Conservation (phyloP, 2,329 filamentous ascomycete species). For the Colletotrichum gloeosporioides region DNA sequence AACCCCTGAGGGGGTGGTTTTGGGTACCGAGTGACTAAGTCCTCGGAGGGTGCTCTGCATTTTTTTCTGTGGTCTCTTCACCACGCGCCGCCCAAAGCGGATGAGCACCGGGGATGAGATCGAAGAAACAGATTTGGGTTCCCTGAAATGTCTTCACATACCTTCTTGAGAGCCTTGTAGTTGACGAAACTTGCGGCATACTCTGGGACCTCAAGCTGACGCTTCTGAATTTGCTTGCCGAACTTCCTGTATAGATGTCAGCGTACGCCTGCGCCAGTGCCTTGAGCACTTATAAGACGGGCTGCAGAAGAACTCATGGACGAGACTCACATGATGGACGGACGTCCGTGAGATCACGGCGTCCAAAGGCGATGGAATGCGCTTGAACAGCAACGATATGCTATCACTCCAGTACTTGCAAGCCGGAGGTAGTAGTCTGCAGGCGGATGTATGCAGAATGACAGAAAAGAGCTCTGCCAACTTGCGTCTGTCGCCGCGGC, state of each 20-base stretch:
- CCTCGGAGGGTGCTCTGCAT: not conserved
- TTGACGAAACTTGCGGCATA: conserved; percentile 99
- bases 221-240: conserved; percentile 98
- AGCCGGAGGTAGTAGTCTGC: conserved; percentile 4
- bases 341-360: conserved; percentile 14
- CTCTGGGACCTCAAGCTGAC: conserved; percentile 98
- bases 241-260: conserved; percentile 78
- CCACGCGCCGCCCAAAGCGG: not conserved
- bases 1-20: conserved; percentile 12
- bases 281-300: not conserved
- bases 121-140: not conserved
- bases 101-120: not conserved
- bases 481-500: conserved; percentile 1
- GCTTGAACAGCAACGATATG: not conserved
- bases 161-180: conserved; percentile 99
- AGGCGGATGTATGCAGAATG: not conserved
- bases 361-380: not conserved
- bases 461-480: conserved; percentile 1
- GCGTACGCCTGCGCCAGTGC: not conserved
- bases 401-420: not conserved
- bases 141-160: conserved; percentile 42
- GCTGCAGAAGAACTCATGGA: not conserved
- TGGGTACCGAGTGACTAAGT: conserved; percentile 14
- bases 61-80: not conserved
- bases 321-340: conserved; percentile 14